A percentile compares a stretch with the other conserved stretches of the same genome.
Conservation (phyloP, 148 eudicot genomes). For the Heliosperma pusillum region DNA sequence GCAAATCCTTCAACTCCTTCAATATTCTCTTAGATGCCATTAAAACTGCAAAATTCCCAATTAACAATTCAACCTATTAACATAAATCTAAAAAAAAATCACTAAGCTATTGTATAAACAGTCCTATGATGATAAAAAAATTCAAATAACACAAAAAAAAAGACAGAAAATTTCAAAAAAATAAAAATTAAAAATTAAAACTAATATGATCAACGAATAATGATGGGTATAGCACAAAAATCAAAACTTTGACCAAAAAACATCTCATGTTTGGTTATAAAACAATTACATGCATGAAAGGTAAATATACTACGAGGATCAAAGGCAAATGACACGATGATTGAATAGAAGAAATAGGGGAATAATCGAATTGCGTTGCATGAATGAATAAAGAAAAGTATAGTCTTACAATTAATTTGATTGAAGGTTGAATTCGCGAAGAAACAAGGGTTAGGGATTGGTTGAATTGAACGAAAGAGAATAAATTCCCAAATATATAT, state of each 20-base stretch:
- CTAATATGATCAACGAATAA: too few species aligned
- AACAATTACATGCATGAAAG: not conserved
- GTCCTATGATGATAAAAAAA: too few species aligned
- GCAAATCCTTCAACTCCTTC: constrained; percentile 37
- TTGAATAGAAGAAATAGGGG: not conserved
- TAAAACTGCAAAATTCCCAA: constrained; percentile 1
- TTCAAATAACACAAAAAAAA: too few species aligned
- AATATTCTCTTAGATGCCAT: constrained; percentile 35
- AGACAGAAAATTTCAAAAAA: too few species aligned
- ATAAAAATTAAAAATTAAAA: too few species aligned
- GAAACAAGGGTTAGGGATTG: not conserved
- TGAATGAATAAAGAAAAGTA: not conserved
- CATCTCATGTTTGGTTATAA: not conserved
- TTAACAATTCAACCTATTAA: constrained; percentile 1
- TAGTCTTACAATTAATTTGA: not conserved
- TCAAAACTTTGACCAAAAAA: too few species aligned
- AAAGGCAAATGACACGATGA: not conserved
- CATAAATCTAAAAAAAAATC: not conserved
- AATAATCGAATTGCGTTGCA: too few species aligned
- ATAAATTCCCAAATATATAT: too few species aligned
- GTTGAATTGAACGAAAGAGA: not conserved
- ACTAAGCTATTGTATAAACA: too few species aligned
- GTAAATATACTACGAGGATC: not conserved
- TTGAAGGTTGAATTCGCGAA: not conserved
- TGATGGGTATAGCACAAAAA: not conserved